Percentiles rank a stretch among this genome's conserved stretches.
Evolutionary conservation across 2,329 filamentous ascomycete genomes (phyloP).

Genomic region (Lachnellula subtilissima): DNA sequence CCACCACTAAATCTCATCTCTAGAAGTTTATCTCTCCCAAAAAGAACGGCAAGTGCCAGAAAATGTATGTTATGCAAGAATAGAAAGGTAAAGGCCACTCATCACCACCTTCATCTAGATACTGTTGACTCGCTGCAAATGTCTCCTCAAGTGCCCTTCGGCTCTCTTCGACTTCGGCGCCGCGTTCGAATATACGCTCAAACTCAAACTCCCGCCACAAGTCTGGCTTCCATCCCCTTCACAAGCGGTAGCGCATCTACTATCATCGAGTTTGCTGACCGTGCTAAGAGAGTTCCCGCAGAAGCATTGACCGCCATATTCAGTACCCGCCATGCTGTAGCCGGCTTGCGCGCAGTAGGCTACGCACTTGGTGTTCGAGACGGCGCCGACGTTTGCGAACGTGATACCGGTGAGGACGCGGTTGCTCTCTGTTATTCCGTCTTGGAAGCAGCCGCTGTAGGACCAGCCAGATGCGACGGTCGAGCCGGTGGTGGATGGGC

Average conservation of each 20-base stretch:
- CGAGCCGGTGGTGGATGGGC: slow-evolving; percentile 9
- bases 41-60: too few species aligned
- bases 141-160: background rate
- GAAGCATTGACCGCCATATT: slow-evolving; percentile 45
- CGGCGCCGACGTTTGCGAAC: slow-evolving; percentile 38
- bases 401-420: slow-evolving; percentile 39
- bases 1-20: too few species aligned
- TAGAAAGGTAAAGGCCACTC: too few species aligned
- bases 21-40: too few species aligned
- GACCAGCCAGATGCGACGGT: slow-evolving; percentile 32
- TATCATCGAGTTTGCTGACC: slow-evolving; percentile 40
- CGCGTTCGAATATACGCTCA: slow-evolving; percentile 38
- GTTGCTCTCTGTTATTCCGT: slow-evolving; percentile 18
- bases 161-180: background rate
- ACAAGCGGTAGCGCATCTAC: slow-evolving; percentile 45
- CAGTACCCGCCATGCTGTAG: slow-evolving; percentile 44
- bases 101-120: too few species aligned
- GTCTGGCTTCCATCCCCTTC: slow-evolving; percentile 42
- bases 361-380: slow-evolving; percentile 44
- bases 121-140: background rate
- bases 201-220: slow-evolving; percentile 46
- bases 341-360: slow-evolving; percentile 43
- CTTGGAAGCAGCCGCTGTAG: slow-evolving; percentile 41
- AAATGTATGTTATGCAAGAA: too few species aligned
- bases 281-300: slow-evolving; percentile 40